Conservation (phyloP, 2,329 filamentous ascomycete species). For the Trichoderma sp. region DNA sequence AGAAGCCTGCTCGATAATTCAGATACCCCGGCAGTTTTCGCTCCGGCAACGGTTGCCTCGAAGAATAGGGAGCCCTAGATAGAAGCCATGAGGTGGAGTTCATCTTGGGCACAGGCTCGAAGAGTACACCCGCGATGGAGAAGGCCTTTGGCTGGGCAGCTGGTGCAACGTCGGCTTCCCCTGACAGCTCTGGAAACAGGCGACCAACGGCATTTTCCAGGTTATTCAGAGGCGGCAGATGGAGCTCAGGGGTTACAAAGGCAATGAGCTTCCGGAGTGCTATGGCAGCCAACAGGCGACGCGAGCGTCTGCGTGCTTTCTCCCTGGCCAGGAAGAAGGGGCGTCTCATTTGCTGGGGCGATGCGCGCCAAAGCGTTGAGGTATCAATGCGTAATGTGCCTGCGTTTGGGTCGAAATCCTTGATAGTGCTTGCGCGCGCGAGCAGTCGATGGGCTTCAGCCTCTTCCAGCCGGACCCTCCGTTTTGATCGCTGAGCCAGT, state of each 20-base stretch:
- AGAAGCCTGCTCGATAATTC: constrained; percentile 27
- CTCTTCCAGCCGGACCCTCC: constrained; percentile 49
- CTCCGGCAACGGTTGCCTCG: constrained; percentile 41
- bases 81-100: constrained; percentile 47
- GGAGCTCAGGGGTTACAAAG: constrained; percentile 54
- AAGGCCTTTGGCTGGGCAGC: constrained; percentile 44
- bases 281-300: constrained; percentile 50
- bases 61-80: constrained; percentile 50
- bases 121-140: constrained; percentile 45
- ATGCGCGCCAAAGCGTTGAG: constrained; percentile 39
- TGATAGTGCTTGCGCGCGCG: constrained; percentile 48
- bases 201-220: constrained; percentile 51
- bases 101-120: constrained; percentile 39
- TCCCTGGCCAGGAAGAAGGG: constrained; percentile 34
- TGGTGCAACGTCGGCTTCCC: constrained; percentile 9
- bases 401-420: constrained; percentile 50
- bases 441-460: constrained; percentile 59
- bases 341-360: constrained; percentile 27
- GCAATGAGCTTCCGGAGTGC: constrained; percentile 52
- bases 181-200: constrained; percentile 52
- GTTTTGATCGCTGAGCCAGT: constrained; percentile 57
- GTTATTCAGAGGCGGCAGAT: constrained; percentile 46
- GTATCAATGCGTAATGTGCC: constrained; percentile 54
- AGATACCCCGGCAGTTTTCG: constrained; percentile 34
- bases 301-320: constrained; percentile 39